Base-by-base conservation (phyloP, 139 green algal genomes). In the Closterium sp. region DNA sequence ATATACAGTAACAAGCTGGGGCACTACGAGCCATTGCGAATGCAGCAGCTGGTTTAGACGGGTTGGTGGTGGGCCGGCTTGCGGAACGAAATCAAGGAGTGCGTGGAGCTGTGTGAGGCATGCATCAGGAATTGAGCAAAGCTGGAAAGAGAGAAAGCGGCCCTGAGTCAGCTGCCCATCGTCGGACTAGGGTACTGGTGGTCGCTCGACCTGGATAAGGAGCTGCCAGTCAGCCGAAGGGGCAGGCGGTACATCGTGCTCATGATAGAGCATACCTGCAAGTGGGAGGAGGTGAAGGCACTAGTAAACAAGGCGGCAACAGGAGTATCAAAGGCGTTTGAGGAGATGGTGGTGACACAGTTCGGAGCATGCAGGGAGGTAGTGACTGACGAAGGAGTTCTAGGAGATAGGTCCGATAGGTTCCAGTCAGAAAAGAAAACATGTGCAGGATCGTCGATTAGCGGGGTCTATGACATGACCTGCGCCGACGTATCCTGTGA, bases 201-300 rank as follows among this genome's bases (percentile, higher is more conserved):
- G 9, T 35, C 33, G 32, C 33, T 94, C 9, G 92, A 94, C 25
- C 34, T 94, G 28, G 87, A 36, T 4, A 89, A 87, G 1, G 85
- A 84, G 19, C 88, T 95, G 0, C 25, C 64, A 0, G 7, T 32
- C 12, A 88, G 83, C 4, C 23, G 4, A 12, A 36, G 64, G 33
- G 85, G 88, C 32, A 38, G 93, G 87, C 88, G 28, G 25, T 94
- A 94, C 38, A 34, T 92, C 19, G 90, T 94, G 90, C 84, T 96
- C 0, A 81, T 69, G 0, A 90, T 95, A 10, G 91, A 96, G 38
- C 76, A 93, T 23, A 91, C 94, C 35, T 86, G 6, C 35, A 95
- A 95, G 83, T 81, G 85, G 7, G 64, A 94, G 0, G 88, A 93
- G 38, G 25, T 94, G 10, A 23, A 85, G 4, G 43, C 93, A 6